Percentiles rank a stretch among this genome's conserved stretches.
Evolutionary conservation across 2,329 filamentous ascomycete genomes (phyloP).

Genomic region (Acarospora socialis): DNA sequence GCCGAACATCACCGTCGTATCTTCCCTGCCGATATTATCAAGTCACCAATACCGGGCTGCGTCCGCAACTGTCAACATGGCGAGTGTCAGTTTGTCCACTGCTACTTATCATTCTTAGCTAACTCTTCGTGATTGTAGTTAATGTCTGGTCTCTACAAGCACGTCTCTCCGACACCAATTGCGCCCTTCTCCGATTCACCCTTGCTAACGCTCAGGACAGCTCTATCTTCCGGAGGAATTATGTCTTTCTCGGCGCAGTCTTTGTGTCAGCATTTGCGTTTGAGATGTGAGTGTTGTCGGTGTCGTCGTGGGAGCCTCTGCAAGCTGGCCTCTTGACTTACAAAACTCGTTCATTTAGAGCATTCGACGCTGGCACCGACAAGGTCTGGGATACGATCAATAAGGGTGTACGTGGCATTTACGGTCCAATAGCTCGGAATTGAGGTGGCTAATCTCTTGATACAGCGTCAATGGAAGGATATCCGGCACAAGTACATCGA

Average conservation of each 20-base stretch:
- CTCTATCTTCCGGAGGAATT: conserved; percentile 73
- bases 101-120: neutral
- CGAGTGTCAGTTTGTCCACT: no score
- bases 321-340: neutral
- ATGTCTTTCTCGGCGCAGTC: conserved; percentile 70
- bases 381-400: conserved; percentile 84
- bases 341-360: conserved; percentile 15
- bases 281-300: conserved; percentile 59
- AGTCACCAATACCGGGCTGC: no score
- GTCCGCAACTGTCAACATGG: no score
- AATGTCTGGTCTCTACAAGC: conserved; percentile 32
- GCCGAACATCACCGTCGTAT: no score
- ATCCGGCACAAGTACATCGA: conserved; percentile 82
- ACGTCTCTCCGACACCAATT: conserved; percentile 17
- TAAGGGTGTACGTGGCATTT: conserved; percentile 58
- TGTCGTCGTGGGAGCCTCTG: neutral
- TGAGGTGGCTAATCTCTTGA: conserved; percentile 9
- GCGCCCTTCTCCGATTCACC: conserved; percentile 11
- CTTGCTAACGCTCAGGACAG: conserved; percentile 36
- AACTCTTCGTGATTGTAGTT: no score
- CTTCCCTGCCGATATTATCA: no score
- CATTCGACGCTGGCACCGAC: conserved; percentile 70
- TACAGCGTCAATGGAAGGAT: conserved; percentile 98
- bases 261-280: conserved; percentile 81
- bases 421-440: conserved; percentile 1